Base-by-base conservation (phyloP, 352 stramenopile genomes). In the Phytophthora sojae region DNA sequence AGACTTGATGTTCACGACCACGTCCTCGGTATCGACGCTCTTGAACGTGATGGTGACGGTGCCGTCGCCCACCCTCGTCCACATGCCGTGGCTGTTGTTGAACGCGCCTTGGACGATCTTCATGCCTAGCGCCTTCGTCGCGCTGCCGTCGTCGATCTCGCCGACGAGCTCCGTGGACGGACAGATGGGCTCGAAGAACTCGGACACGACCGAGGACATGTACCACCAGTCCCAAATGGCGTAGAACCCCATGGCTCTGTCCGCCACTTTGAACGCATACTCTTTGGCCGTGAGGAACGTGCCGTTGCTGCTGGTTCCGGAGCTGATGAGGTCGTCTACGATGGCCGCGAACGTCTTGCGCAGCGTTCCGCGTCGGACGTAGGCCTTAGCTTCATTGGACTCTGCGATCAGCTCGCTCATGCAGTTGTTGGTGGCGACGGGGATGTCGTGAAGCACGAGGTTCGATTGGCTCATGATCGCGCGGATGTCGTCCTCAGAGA, bases 141-240 rank as follows among this genome's bases (percentile, higher is more conserved):
- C 70, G 37, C 73, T 66, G 21, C 82, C 82, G 45, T 87, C 76
- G 37, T 81, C 73, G 57, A 90, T 82, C 1, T 83, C 66, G 1
- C 80, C 77, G 11, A 87, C 70, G 29, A 83, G 77, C 7, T 75
- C 58, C 3, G 82, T 83, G 15, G 75, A 75, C 0, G 71, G 73
- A 21, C 82, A 88, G 57, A 88, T 75, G 2, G 80, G 69, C 60
- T 90, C 70, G 15, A 90, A 64, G 25, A 77, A 90, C 32, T 86
- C 73, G 19, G 77, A 72, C 35, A 77, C 64, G 58, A 90, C 69
- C 4, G 58, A 62, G 14, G 80, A 79, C 21, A 90, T n/a, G 21
- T 82, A 83, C 44, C 70, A 84, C 4, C 67, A 67, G 44, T 88
- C 78, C 60, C 80, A 88, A 50, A 81, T 75, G 4, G 80, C 35